Percentiles rank a stretch among this genome's conserved stretches.
Conservation (phyloP, 352 stramenopile species). For the Phytophthora agathidicida region DNA sequence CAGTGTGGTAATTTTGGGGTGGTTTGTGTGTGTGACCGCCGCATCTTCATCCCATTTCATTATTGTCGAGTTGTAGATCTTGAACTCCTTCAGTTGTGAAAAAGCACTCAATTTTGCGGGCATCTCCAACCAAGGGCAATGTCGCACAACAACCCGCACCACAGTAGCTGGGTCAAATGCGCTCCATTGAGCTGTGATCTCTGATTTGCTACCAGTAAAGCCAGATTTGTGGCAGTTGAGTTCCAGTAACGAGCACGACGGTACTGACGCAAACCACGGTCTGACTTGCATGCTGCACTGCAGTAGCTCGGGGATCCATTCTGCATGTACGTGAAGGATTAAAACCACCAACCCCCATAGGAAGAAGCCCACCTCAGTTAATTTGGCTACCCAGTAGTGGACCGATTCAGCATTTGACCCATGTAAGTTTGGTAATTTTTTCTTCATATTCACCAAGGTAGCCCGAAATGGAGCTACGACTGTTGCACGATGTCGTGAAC, state of each 20-base stretch:
- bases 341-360: constrained; percentile 37
- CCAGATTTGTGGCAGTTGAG: constrained; percentile 37
- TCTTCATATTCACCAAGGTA: constrained; percentile 10
- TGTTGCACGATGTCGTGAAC: constrained; percentile 9
- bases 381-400: constrained; percentile 20
- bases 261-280: constrained; percentile 37
- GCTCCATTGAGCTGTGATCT: constrained; percentile 16
- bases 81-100: constrained; percentile 20
- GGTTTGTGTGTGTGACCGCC: constrained; percentile 10
- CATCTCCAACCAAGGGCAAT: constrained; percentile 41
- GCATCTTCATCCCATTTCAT: constrained; percentile 12
- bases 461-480: constrained; percentile 25
- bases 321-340: constrained; percentile 30
- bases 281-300: constrained; percentile 43
- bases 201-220: constrained; percentile 1
- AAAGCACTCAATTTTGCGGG: constrained; percentile 21
- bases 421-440: constrained; percentile 1
- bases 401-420: neutral
- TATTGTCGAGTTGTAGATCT: constrained; percentile 42
- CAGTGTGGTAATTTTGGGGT: constrained; percentile 22
- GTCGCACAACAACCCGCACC: constrained; percentile 25
- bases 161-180: constrained; percentile 26
- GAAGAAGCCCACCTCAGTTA: constrained; percentile 28
- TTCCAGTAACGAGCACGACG: constrained; percentile 48
- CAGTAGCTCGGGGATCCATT: neutral